Percentiles rank a stretch among this genome's conserved stretches.
phyloP scores from a whole-genome alignment of 2,329 filamentous ascomycete genomes.

The Fusarium sp. region DNA sequence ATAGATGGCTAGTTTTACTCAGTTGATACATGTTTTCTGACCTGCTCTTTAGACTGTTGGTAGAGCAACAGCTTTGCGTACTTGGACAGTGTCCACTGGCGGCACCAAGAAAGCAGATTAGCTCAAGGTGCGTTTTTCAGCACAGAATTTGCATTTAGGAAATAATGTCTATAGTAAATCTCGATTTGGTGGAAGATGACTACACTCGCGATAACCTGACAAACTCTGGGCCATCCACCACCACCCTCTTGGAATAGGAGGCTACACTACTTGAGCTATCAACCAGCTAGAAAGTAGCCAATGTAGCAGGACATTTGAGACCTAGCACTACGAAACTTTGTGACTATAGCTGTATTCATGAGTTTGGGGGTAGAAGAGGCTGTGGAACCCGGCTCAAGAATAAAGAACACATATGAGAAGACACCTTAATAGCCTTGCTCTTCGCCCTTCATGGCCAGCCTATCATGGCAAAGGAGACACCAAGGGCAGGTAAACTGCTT shows the following conservation, averaged over 20 bases:
- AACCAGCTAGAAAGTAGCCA: not conserved
- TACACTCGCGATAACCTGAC: not conserved
- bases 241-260: not conserved
- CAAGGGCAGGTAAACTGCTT: not conserved
- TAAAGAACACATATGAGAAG: not conserved
- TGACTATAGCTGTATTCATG: not conserved
- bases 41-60: too few species aligned
- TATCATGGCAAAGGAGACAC: not conserved
- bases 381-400: not conserved
- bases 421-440: rapidly evolving
- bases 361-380: not conserved
- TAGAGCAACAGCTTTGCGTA: too few species aligned
- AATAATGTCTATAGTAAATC: not conserved
- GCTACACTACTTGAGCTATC: not conserved
- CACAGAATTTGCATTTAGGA: too few species aligned
- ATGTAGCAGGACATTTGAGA: not conserved
- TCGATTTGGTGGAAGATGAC: rapidly evolving
- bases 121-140: too few species aligned
- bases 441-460: not conserved
- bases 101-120: too few species aligned
- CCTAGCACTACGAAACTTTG: not conserved
- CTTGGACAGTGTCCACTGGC: too few species aligned
- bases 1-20: too few species aligned
- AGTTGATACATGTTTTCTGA: too few species aligned
- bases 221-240: not conserved